Evolutionary conservation across 2,329 filamentous ascomycete species (phyloP), one percentile per base, ranked within the genome.

Genomic region (Paraphaeosphaeria sporulosa): DNA sequence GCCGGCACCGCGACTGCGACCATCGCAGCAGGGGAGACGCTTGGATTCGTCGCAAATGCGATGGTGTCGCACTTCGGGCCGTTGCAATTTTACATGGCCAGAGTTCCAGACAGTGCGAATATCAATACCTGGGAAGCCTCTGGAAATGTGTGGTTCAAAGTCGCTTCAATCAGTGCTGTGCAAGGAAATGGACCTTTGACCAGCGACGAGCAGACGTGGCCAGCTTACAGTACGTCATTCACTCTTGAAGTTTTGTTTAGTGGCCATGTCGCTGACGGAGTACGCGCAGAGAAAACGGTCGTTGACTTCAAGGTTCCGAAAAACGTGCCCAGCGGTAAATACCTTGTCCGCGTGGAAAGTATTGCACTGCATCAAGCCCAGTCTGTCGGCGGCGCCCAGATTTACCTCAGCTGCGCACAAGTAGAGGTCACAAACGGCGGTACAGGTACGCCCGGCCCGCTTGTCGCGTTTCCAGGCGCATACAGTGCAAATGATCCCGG

Each of bases 71-170:
- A 88, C 72, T 80, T 84, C 60, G 85, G 85, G 1, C 85, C 84
- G 17, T 83, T 83, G 2, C 74, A 85, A 63, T 84, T 84, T 1
- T 86, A 86, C 67, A 78, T 87, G 59, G 85, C 85, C 66, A 85
- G 84, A 69, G 84, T 72, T 17, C 74, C 74, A 2, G 66, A 68
- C 30, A 60, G 59, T 34, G 63, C 63, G 12, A 60, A 71, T 46
- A 64, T 72, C 19, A 70, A 71, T 40, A 69, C 67, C 2, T 75
- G 72, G 72, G 68, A 73, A 46, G 60, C 67, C 2, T 34, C 61
- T 10, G 73, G 72, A 0, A 71, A 71, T 46, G 71, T 76, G 7
- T 76, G 74, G 73, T 75, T 76, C 61, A 76, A 75, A 47, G 68
- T 62, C 2, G 66, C 61, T 15, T 66, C 64, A 43, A 70, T 72